Percentiles rank a stretch among this genome's conserved stretches.
Evolutionary conservation across 352 stramenopile species (phyloP).

Genomic region (Phytophthora litchii): DNA sequence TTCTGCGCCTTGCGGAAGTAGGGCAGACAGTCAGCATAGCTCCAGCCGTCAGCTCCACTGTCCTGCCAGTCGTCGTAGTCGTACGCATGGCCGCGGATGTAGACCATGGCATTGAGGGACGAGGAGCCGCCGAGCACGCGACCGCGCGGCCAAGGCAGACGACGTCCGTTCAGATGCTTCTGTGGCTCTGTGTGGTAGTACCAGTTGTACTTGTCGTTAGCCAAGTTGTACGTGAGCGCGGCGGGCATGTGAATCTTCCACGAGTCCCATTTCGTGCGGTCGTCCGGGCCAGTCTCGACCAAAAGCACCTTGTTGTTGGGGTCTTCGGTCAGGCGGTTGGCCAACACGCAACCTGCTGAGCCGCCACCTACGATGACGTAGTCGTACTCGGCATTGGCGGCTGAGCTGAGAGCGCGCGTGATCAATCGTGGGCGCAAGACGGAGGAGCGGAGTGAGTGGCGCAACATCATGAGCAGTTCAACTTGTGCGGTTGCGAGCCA

Average conservation of each 20-base stretch:
- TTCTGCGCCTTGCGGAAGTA: slow-evolving; percentile 90
- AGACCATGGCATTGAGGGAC: slow-evolving; percentile 92
- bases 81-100: slow-evolving; percentile 87
- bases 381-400: slow-evolving; percentile 64
- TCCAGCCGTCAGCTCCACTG: slow-evolving; percentile 79
- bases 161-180: slow-evolving; percentile 78
- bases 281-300: slow-evolving; percentile 88
- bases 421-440: not conserved
- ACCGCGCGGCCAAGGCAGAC: slow-evolving; percentile 84
- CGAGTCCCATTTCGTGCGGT: slow-evolving; percentile 86
- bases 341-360: slow-evolving; percentile 91
- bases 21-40: slow-evolving; percentile 86
- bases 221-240: slow-evolving; percentile 86
- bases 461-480: slow-evolving; percentile 31
- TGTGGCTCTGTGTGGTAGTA: slow-evolving; percentile 87
- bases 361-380: slow-evolving; percentile 94
- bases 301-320: slow-evolving; percentile 86
- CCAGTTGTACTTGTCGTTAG: slow-evolving; percentile 90
- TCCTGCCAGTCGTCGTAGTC: slow-evolving; percentile 90
- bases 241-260: slow-evolving; percentile 93
- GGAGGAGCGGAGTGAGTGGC: slow-evolving; percentile 23
- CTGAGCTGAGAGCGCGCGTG: slow-evolving; percentile 29
- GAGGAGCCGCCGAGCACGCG: slow-evolving; percentile 90
- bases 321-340: slow-evolving; percentile 88
- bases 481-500: slow-evolving; percentile 29